Base-by-base conservation (phyloP, 139 green algal species). In the Tetraselmis striata region DNA sequence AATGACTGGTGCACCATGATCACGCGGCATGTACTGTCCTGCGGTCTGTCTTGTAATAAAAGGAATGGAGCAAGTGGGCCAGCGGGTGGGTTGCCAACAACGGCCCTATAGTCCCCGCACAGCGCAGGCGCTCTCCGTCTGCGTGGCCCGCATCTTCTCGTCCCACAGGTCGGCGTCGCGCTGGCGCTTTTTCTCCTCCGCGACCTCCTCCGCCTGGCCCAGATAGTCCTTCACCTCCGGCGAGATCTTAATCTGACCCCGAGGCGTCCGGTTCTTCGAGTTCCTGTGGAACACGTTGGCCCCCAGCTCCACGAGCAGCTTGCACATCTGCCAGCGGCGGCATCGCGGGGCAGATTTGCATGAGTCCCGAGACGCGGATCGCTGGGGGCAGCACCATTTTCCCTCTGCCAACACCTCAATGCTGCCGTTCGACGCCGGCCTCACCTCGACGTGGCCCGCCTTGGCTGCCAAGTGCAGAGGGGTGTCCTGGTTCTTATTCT, bases 91-190 rank as follows among this genome's bases (percentile, higher is more conserved):
- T n/a, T n/a, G n/a, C n/a, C n/a, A n/a, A n/a, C n/a, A n/a, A n/a
- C n/a, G n/a, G n/a, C n/a, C n/a, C n/a, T n/a, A n/a, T n/a, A n/a
- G n/a, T 28, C 79, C 75, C 22, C 82, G 75, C 79, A 90, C 1
- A 29, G 81, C 90, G 77, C 84, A 92, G 0, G 90, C 90, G 75
- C 86, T 93, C 29, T 89, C 79, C 1, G 90, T 94, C 81, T 94
- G 90, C n/a, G 87, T 93, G 0, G 84, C 87, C n/a, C 59, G 78
- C 80, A 94, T 91, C 80, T 94, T 94, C 23, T 80, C 85, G 30
- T 93, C 87, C 88, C 88, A 94, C 30, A 94, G 67, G 0, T 77
- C 45, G 32, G 81, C 67, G 26, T 86, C 86, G 32, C 85, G 77
- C 76, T 89, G 67, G 29, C 85, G 84, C 74, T 86, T 90, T 1